Percentiles rank a stretch among this genome's conserved stretches.
Evolutionary conservation across 192 early-diverging fungal species (phyloP).

Genomic region (Coemansia sp.): DNA sequence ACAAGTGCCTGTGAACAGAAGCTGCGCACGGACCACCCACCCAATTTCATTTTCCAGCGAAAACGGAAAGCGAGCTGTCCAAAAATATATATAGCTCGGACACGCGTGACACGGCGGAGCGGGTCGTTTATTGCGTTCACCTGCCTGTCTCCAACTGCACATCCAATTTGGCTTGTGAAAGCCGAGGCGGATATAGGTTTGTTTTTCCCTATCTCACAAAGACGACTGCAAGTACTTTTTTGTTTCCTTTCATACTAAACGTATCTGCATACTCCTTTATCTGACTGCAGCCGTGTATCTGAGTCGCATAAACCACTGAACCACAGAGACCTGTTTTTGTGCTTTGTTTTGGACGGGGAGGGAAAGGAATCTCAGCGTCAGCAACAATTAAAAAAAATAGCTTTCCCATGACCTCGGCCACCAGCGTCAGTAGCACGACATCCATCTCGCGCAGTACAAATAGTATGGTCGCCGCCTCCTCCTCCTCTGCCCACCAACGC

Average conservation of each 20-base stretch:
- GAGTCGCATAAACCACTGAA: neutral
- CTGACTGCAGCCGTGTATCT: neutral
- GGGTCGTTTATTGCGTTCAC: neutral
- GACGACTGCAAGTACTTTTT: neutral
- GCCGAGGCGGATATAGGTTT: neutral
- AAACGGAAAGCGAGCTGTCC: no score
- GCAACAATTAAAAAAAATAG: no score
- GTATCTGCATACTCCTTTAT: neutral
- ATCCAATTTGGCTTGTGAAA: slow-evolving; percentile 1
- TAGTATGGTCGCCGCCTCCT: no score
- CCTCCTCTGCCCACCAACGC: no score
- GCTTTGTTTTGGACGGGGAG: neutral
- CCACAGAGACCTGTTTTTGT: neutral
- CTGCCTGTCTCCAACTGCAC: neutral
- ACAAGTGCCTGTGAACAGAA: no score
- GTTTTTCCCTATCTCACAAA: neutral
- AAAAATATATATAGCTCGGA: no score
- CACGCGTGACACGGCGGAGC: no score
- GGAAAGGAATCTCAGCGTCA: no score
- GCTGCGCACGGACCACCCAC: no score
- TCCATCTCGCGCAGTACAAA: neutral
- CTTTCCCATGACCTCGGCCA: no score
- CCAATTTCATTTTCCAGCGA: no score
- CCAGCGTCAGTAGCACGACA: neutral
- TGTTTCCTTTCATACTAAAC: neutral